Evolutionary conservation across 2,329 filamentous ascomycete species (phyloP).

Genomic region (Cyphellophora europaea): DNA sequence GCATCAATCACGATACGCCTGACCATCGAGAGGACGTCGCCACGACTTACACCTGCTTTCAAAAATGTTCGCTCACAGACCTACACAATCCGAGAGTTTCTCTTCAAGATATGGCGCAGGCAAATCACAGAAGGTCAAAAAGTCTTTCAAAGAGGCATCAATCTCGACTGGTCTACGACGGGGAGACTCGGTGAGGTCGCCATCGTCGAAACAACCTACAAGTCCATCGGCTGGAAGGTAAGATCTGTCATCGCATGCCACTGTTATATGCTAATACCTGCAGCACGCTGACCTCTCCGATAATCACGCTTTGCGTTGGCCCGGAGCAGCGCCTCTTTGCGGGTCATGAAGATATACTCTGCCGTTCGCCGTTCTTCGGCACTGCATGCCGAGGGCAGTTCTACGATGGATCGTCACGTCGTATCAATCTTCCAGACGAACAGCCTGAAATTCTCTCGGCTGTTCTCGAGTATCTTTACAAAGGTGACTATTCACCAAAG

Average conservation of each 20-base stretch:
- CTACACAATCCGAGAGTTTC: conserved; percentile 26
- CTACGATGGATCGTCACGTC: conserved; percentile 53
- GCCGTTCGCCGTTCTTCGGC: conserved; percentile 69
- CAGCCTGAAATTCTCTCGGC: conserved; percentile 86
- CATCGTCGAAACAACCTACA: conserved; percentile 18
- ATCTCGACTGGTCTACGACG: conserved; percentile 14
- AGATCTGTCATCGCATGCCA: conserved; percentile 6
- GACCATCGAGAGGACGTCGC: too few relatives aligned
- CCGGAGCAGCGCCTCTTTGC: conserved; percentile 74
- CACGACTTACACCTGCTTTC: too few relatives aligned
- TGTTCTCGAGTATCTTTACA: conserved; percentile 84
- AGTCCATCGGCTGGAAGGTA: conserved; percentile 28
- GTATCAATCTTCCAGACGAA: conserved; percentile 72
- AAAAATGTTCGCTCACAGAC: conserved; percentile 8
- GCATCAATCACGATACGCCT: too few relatives aligned
- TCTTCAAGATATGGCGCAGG: conserved; percentile 31
- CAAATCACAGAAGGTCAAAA: conserved; percentile 27
- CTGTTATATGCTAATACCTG: background rate
- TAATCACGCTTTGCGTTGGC: conserved; percentile 75
- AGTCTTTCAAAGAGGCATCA: conserved; percentile 24
- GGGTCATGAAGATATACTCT: conserved; percentile 79
- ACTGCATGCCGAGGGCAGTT: conserved; percentile 54
- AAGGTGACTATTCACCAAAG: conserved; percentile 84
- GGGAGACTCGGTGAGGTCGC: conserved; percentile 13
- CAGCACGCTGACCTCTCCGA: conserved; percentile 54